Evolutionary conservation across 805 yeast species (phyloP).

Genomic region (Sugiyamaella chiloensis): DNA sequence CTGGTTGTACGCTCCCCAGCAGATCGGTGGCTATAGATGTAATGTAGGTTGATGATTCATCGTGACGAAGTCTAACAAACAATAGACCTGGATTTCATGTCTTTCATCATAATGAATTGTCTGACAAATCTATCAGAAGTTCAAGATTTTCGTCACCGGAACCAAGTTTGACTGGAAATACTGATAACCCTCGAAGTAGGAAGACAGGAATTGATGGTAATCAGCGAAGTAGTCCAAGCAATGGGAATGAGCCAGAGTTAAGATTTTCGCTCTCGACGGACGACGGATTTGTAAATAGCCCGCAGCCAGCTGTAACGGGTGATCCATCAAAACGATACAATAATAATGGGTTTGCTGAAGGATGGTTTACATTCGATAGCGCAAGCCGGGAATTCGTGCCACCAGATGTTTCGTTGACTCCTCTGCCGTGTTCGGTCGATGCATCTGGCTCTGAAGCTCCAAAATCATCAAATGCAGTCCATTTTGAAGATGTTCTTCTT

Average conservation of each 20-base stretch:
- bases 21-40: not conserved
- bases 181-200: too few relatives aligned
- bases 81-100: too few relatives aligned
- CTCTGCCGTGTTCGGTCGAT: not conserved
- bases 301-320: not conserved
- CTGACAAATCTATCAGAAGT: not conserved
- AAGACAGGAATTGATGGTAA: not conserved
- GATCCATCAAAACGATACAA: not conserved
- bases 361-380: not conserved
- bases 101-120: too few relatives aligned
- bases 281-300: not conserved
- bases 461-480: not conserved
- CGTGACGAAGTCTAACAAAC: too few relatives aligned
- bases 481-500: conserved; percentile 5
- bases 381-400: not conserved
- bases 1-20: not conserved
- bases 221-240: not conserved
- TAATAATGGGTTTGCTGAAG: not conserved
- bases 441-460: not conserved
- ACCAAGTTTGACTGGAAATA: not conserved
- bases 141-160: not conserved
- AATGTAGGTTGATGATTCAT: not conserved
- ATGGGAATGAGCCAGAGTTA: not conserved
- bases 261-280: not conserved
- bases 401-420: not conserved